Base-by-base conservation (phyloP, 2,329 filamentous ascomycete species). In the Calonectria hongkongensis region DNA sequence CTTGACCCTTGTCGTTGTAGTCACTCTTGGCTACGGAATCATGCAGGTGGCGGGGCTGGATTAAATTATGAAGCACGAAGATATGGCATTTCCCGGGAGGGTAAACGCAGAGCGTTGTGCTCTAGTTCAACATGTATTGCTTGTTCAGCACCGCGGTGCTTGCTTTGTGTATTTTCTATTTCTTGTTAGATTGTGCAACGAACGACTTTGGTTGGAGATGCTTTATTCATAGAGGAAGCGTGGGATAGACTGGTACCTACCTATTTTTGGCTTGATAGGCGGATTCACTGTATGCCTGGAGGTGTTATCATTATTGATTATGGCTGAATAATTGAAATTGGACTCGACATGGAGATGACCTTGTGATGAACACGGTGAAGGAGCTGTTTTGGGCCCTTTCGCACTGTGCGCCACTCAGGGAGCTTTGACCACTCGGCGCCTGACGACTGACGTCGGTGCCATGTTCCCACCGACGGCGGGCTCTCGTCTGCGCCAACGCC, bases 21-120 rank as follows among this genome's bases (percentile, higher is more conserved):
- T 98, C 33, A 96, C 95, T 0, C 86, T 99, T 50, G 97, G 97
- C 0, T 99, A 98, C 84, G 95, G 93, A 2, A 88, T 97, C 75
- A 98, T 98, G 95, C 88, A 93, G 75, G 88, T 95, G 63, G 92
- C 90, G 13, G 92, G 92, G 0, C 88, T 95, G 68, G 86, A 87
- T 73, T 87, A 79, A 82, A 58, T 43, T 30, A n/a, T 43, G 18
- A 48, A 43, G 39, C 2, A 64, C 30, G 28, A 45, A n/a, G 33
- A 41, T 16, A 27, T 27, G n/a, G 33, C 33, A 15, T 39, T 41
- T 63, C 30, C 51, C 30, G 9, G 66, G 50, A 25, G 25, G 41
- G 71, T 70, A 21, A 60, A 30, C 71, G 63, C 48, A 39, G 28
- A 50, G 25, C 30, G n/a, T 43, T 33, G 21, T 43, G 66, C 25